phyloP scores from a whole-genome alignment of 441 rosid genomes.

The Bruguiera hainesii region DNA sequence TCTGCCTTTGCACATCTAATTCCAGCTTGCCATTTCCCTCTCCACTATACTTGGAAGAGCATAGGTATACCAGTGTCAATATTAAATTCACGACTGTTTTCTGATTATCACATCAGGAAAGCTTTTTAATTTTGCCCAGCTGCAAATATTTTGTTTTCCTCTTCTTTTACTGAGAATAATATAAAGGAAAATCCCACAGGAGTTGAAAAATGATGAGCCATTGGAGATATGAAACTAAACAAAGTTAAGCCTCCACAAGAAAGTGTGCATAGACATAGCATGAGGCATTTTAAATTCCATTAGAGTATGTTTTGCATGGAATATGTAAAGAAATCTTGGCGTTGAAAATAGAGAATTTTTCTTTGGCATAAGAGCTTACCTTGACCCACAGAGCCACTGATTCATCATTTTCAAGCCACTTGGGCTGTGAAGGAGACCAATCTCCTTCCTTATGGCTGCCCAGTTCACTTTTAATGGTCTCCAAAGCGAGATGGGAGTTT shows the following conservation, averaged over 20 bases:
- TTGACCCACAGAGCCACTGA: slow-evolving; percentile 96
- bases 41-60: slow-evolving; percentile 66
- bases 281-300: slow-evolving; percentile 8
- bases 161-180: neutral
- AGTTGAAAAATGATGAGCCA: neutral
- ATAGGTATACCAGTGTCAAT: slow-evolving; percentile 21
- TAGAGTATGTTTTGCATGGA: neutral
- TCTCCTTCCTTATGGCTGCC: slow-evolving; percentile 52
- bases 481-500: slow-evolving; percentile 40
- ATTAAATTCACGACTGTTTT: slow-evolving; percentile 17
- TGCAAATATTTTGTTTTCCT: neutral
- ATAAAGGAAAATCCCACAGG: neutral
- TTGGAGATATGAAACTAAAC: neutral
- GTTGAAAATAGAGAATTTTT: slow-evolving; percentile 7
- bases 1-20: slow-evolving; percentile 90
- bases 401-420: slow-evolving; percentile 80
- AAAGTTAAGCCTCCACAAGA: slow-evolving; percentile 3
- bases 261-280: slow-evolving; percentile 1
- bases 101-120: slow-evolving; percentile 6
- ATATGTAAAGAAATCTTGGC: neutral
- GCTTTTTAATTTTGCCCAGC: neutral
- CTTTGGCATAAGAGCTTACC: slow-evolving; percentile 40
- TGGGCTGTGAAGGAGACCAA: slow-evolving; percentile 54
- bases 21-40: slow-evolving; percentile 99
- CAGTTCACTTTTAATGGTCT: slow-evolving; percentile 47